A percentile compares a stretch with the other conserved stretches of the same genome.
Evolutionary conservation across 768 basidiomycete species (phyloP).

Genomic region (Lepiota venenata): DNA sequence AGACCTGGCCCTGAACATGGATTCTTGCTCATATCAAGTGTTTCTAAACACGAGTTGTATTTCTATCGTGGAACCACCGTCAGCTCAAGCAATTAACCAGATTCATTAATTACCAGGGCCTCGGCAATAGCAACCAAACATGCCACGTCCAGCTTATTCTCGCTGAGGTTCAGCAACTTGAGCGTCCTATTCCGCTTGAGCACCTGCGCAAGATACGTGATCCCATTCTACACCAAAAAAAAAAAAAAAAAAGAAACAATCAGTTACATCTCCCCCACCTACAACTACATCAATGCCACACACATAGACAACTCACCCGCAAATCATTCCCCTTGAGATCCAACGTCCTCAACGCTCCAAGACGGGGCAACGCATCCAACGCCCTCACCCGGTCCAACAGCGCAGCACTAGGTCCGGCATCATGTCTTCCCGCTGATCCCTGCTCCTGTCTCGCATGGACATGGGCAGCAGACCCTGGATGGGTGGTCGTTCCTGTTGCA

Average conservation of each 20-base stretch:
- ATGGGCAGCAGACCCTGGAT: neutral
- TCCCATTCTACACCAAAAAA: constrained; percentile 52
- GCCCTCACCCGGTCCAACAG: constrained; percentile 86
- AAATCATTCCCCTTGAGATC: constrained; percentile 94
- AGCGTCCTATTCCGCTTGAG: constrained; percentile 94
- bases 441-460: constrained; percentile 17
- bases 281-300: too few species aligned
- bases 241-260: neutral
- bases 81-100: neutral
- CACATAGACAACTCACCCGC: constrained; percentile 48
- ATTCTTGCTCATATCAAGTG: constrained; percentile 89
- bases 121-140: constrained; percentile 84
- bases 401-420: constrained; percentile 64
- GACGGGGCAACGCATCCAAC: constrained; percentile 80
- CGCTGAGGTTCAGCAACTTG: constrained; percentile 90
- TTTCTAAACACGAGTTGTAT: constrained; percentile 93
- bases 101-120: constrained; percentile 55
- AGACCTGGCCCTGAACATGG: constrained; percentile 87
- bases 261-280: neutral
- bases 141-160: constrained; percentile 87
- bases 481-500: neutral
- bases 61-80: constrained; percentile 48
- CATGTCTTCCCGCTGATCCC: constrained; percentile 23
- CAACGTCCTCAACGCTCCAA: constrained; percentile 84
- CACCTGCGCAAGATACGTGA: constrained; percentile 91